phyloP scores from a whole-genome alignment of 306 rosid species.

The Prosopis cineraria region DNA sequence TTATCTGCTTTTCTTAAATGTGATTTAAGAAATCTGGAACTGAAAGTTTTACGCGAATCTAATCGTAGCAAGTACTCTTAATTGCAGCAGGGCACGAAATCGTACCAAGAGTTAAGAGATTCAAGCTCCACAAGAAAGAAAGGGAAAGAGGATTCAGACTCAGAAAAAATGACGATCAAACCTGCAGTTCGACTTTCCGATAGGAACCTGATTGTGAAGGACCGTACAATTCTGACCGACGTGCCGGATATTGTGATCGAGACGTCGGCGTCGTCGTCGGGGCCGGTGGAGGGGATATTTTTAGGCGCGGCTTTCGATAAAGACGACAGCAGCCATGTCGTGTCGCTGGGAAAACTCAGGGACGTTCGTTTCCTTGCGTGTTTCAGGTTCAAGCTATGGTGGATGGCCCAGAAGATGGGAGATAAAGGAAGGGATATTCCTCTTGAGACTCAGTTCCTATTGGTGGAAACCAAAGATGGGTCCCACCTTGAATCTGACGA shows the following conservation, averaged over 20 bases:
- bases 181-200: slow-evolving; percentile 62
- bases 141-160: background rate
- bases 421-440: slow-evolving; percentile 73
- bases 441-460: slow-evolving; percentile 77
- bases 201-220: slow-evolving; percentile 62
- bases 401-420: slow-evolving; percentile 98
- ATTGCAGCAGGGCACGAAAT: slow-evolving; percentile 38
- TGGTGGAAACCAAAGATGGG: slow-evolving; percentile 71
- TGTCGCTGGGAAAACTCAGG: slow-evolving; percentile 54
- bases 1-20: background rate
- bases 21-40: background rate
- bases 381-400: slow-evolving; percentile 93
- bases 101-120: background rate
- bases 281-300: slow-evolving; percentile 70
- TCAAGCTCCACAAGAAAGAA: background rate
- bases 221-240: slow-evolving; percentile 70
- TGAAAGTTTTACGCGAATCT: background rate
- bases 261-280: slow-evolving; percentile 59
- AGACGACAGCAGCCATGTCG: slow-evolving; percentile 66
- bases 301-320: slow-evolving; percentile 58
- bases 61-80: background rate
- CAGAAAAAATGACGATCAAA: slow-evolving; percentile 72
- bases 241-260: slow-evolving; percentile 68
- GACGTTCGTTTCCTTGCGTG: slow-evolving; percentile 78
- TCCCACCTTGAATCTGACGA: slow-evolving; percentile 64